A percentile compares a stretch with the other conserved stretches of the same genome.
These are phyloP conservation scores for Quillaja saponaria DNA, from an alignment of 306 rosid species.

Conservation along the genomic window DNA sequence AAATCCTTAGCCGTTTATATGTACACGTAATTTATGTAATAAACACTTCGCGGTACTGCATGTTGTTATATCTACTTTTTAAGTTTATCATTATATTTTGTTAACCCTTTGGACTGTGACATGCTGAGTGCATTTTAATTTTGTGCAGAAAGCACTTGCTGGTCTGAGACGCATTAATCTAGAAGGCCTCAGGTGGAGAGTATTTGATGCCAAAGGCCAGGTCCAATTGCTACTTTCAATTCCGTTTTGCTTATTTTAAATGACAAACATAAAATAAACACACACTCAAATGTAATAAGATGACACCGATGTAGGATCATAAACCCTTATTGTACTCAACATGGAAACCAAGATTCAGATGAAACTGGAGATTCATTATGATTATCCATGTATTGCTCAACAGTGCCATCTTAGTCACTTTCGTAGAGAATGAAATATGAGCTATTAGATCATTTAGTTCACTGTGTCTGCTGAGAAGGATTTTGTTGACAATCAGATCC, in stretches of 20 bases:
- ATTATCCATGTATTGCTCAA: not conserved
- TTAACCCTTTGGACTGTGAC: too few species aligned
- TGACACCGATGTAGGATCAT: not conserved
- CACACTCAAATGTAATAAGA: slow-evolving; percentile 9
- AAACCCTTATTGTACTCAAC: not conserved
- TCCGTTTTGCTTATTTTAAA: slow-evolving; percentile 3
- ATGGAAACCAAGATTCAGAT: not conserved
- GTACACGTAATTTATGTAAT: too few species aligned
- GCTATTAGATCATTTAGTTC: slow-evolving; percentile 9
- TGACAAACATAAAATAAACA: not conserved
- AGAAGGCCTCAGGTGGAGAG: slow-evolving; percentile 88
- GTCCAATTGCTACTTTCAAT: slow-evolving; percentile 27
- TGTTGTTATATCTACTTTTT: too few species aligned
- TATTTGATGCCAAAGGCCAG: slow-evolving; percentile 93
- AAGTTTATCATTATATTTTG: too few species aligned
- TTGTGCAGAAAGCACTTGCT: slow-evolving; percentile 77
- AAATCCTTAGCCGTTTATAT: too few species aligned
- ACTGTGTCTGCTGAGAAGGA: slow-evolving; percentile 11
- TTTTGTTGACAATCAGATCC: slow-evolving; percentile 5
- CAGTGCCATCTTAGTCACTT: slow-evolving; percentile 7
- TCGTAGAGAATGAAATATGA: not conserved
- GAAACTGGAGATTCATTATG: not conserved
- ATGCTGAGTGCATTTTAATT: not conserved
- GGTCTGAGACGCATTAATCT: slow-evolving; percentile 84
- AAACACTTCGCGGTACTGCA: too few species aligned